phyloP scores from a whole-genome alignment of 257 asterid species.

The Phtheirospermum japonicum region DNA sequence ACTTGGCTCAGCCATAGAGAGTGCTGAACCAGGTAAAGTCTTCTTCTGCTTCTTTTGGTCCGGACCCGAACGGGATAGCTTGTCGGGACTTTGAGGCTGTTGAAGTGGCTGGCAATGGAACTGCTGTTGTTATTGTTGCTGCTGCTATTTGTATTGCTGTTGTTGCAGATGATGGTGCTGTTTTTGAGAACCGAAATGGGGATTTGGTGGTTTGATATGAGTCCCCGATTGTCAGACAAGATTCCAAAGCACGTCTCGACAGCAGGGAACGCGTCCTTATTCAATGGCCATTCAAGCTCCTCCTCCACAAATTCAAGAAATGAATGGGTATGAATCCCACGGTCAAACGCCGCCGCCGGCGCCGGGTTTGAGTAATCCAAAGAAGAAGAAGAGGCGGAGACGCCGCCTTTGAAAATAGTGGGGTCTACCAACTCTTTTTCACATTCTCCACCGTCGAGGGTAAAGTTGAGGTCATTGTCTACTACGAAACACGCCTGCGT shows the following conservation, averaged over 20 bases:
- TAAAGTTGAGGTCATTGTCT: slow-evolving; percentile 68
- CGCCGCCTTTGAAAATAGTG: slow-evolving; percentile 25
- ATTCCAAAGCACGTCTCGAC: slow-evolving; percentile 70
- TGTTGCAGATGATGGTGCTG: slow-evolving; percentile 48
- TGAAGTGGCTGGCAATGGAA: slow-evolving; percentile 45
- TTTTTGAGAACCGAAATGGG: slow-evolving; percentile 74
- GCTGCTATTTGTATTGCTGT: slow-evolving; percentile 34
- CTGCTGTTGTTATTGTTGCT: slow-evolving; percentile 34
- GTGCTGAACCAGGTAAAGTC: slow-evolving; percentile 32
- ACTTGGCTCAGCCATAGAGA: slow-evolving; percentile 29
- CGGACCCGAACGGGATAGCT: slow-evolving; percentile 59
- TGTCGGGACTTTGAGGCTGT: slow-evolving; percentile 53
- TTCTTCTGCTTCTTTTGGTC: slow-evolving; percentile 42
- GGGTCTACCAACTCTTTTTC: slow-evolving; percentile 28
- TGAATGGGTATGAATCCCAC: slow-evolving; percentile 21
- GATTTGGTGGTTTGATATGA: slow-evolving; percentile 50
- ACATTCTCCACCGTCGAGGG: slow-evolving; percentile 49
- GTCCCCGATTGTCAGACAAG: slow-evolving; percentile 43
- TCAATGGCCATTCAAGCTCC: slow-evolving; percentile 84
- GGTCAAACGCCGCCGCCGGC: slow-evolving; percentile 28
- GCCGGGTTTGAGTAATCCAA: slow-evolving; percentile 19
- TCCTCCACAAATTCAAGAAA: slow-evolving; percentile 46
- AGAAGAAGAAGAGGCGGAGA: slow-evolving; percentile 32
- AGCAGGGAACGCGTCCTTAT: slow-evolving; percentile 79
- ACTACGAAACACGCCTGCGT: slow-evolving; percentile 38